These are phyloP conservation scores for Metschnikowia picachoensis DNA, from an alignment of 805 yeast species.

Conservation along the genomic window DNA sequence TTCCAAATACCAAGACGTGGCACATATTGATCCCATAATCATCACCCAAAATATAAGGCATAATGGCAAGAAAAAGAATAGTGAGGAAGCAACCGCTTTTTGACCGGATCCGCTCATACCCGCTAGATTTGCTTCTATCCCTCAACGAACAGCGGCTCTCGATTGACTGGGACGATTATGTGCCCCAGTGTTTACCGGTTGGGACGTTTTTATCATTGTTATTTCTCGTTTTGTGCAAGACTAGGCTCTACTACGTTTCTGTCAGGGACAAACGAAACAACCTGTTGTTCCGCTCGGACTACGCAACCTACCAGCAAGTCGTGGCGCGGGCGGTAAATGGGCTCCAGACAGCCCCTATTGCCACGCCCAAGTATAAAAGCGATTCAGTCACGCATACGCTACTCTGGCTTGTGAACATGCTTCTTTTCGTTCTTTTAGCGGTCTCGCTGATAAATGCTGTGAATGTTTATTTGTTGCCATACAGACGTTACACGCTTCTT, in stretches of 20 bases:
- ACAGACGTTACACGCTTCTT: slow-evolving; percentile 31
- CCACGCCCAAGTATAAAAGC: slow-evolving; percentile 1
- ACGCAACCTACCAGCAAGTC: slow-evolving; percentile 31
- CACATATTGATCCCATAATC: too few species aligned
- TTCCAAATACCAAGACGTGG: too few species aligned
- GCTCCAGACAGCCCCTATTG: background rate
- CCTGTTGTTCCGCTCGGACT: slow-evolving; percentile 33
- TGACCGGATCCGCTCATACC: slow-evolving; percentile 29
- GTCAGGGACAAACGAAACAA: slow-evolving; percentile 28
- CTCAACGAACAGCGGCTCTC: slow-evolving; percentile 34
- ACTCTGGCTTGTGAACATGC: slow-evolving; percentile 18
- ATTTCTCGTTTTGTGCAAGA: slow-evolving; percentile 21
- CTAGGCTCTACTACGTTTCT: slow-evolving; percentile 25
- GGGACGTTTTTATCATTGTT: slow-evolving; percentile 23
- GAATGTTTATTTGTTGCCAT: slow-evolving; percentile 16
- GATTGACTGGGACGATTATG: slow-evolving; percentile 41
- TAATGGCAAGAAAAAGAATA: slow-evolving; percentile 15
- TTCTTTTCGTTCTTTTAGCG: slow-evolving; percentile 12
- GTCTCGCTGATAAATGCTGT: slow-evolving; percentile 18
- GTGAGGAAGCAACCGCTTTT: slow-evolving; percentile 29
- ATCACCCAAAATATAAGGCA: background rate
- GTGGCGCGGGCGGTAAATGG: slow-evolving; percentile 18
- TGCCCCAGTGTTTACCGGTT: slow-evolving; percentile 28
- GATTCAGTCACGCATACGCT: slow-evolving; percentile 12
- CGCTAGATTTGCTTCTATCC: slow-evolving; percentile 35